Base-by-base conservation (phyloP, 768 basidiomycete species). In the Agaricus subrufescens region DNA sequence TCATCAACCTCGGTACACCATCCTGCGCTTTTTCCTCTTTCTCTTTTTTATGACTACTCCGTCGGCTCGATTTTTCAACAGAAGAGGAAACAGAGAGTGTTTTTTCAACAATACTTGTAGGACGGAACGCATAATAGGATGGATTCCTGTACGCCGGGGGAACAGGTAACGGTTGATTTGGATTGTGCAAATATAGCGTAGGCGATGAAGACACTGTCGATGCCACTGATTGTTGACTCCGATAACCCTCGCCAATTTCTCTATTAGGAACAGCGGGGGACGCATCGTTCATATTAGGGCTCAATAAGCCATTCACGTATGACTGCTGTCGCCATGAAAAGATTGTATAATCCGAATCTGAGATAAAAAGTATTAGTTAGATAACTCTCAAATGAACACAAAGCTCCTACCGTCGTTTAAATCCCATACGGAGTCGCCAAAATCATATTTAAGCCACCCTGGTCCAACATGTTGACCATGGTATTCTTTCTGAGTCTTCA, bases 391-490 rank as follows among this genome's bases (percentile, higher is more conserved):
- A 58, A 45, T 15, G 10, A 26, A 47, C 4, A 4, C 27, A 14
- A 67, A 73, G 64, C 63, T 6, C 34, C 8, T 5, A 89, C 94
- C 94, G 65, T 98, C 94, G 66, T 96, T 92, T 10, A 98, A 72
- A 64, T 89, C 88, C 91, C 91, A 97, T 48, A 91, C 68, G 0
- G 83, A 75, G 12, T 84, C 82, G 60, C 85, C 84, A 75, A 83
- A 94, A 59, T 89, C 82, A 66, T 98, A 98, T 64, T 94, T 92
- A 47, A 96, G 73, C 83, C 91, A 93, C 37, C 89, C 88, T 14
- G 87, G 76, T 30, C 83, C 85, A 19, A 94, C 82, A 19, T 81
- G 80, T 57, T 81, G 72, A 15, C 81, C 81, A 52, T 76, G 71
- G 64, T 85, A 85, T 23, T 82, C 82, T 0, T 76, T 75, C 43